These are phyloP conservation scores for Rosa persica DNA, from an alignment of 306 rosid species.

Conservation along the genomic window DNA sequence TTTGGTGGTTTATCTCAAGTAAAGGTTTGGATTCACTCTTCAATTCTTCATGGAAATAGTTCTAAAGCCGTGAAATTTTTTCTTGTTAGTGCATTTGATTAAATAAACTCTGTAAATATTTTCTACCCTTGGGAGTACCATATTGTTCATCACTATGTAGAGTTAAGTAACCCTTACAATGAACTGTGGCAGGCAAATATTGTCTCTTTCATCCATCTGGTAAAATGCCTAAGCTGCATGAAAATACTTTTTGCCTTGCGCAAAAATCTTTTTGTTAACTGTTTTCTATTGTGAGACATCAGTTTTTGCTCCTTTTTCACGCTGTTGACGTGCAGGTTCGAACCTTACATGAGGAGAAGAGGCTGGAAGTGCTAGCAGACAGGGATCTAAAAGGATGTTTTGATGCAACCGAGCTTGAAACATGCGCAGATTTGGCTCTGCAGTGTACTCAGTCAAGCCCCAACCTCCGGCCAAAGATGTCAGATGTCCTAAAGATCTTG, in stretches of 20 bases:
- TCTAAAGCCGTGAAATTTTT: not conserved
- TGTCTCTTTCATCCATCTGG: not conserved
- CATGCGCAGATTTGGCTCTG: conserved; percentile 64
- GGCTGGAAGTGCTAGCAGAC: conserved; percentile 70
- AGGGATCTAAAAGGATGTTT: conserved; percentile 84
- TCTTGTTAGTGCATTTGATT: not conserved
- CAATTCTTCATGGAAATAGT: not conserved
- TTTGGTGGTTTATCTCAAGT: not conserved
- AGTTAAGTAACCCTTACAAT: not conserved
- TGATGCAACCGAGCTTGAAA: conserved; percentile 65
- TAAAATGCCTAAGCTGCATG: not conserved
- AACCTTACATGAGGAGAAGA: conserved; percentile 66
- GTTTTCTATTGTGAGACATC: not conserved
- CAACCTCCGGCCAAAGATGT: conserved; percentile 82
- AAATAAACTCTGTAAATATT: not conserved
- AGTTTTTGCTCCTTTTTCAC: not conserved
- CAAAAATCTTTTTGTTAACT: not conserved
- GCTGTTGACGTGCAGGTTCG: conserved; percentile 57
- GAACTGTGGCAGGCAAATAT: not conserved
- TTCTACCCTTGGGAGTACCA: not conserved
- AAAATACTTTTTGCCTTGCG: not conserved
- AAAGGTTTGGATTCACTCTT: not conserved
- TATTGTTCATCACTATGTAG: not conserved
- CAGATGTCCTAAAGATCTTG: conserved; percentile 65
- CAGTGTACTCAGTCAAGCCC: conserved; percentile 86